Base-by-base conservation (phyloP, 768 basidiomycete species). In the Auriscalpium microsporum region DNA sequence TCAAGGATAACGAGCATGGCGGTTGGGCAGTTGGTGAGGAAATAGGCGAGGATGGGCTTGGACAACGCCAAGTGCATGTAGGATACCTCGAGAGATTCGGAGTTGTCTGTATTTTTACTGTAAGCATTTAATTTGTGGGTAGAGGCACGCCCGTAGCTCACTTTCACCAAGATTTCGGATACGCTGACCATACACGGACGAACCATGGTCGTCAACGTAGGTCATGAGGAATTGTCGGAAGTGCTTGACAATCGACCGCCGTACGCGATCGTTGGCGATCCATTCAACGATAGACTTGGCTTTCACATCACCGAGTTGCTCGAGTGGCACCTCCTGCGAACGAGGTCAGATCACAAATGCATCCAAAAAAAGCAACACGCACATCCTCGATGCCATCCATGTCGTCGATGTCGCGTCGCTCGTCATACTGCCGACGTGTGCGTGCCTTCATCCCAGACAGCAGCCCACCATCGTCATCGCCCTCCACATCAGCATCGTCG, bases 231-330 rank as follows among this genome's bases (percentile, higher is more conserved):
- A 99, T 62, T 92, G 84, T 47, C 90, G 82, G 78, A 99, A 98
- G 69, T 97, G 91, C 59, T 86, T 83, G 62, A 89, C 80, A 59
- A 99, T 93, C 0, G 94, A 87, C 53, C 90, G 80, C 62, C 88
- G 83, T 61, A 98, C 95, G 44, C 90, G 83, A 56, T 94, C 92
- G 55, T 87, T 86, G 16, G 91, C 87, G 63, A 98, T 94, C 96
- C 96, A 99, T 70, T 98, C 96, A 21, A 89, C 87, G 55, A 99
- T 93, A 11, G 91, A 94, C 66, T 94, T 92, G 40, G 94, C 92
- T 67, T 98, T 97, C 75, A 99, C 94, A 66, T 99, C 96, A 57
- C 91, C 90, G 10, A 99, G 77, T 73, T 99, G 92, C 67, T 98
- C 95, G 45, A 96, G 69, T 0, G 96, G 94, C 53, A 99, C 78